These are phyloP conservation scores for Candida saitoana DNA, from an alignment of 805 yeast species.

Conservation along the genomic window DNA sequence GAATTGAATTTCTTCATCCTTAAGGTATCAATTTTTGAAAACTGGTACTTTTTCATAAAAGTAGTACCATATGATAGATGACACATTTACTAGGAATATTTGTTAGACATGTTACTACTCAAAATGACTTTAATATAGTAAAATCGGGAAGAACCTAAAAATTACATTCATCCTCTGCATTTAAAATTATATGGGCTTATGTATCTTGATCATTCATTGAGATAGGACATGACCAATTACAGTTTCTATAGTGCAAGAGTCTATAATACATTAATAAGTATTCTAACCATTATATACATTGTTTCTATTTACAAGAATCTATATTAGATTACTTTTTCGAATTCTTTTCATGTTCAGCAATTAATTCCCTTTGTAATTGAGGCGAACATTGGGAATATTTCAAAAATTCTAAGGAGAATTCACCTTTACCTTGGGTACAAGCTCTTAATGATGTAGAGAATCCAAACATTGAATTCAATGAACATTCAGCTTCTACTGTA, in stretches of 20 bases:
- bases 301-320: background rate
- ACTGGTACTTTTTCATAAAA: background rate
- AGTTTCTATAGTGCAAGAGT: too few relatives aligned
- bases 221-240: background rate
- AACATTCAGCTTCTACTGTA: constrained; percentile 89
- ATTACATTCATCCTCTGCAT: background rate
- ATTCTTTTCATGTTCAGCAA: constrained; percentile 59
- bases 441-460: constrained; percentile 95
- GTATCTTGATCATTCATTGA: background rate
- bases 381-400: constrained; percentile 88
- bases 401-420: constrained; percentile 90
- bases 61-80: background rate
- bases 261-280: too few relatives aligned
- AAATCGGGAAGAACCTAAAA: background rate
- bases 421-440: constrained; percentile 98
- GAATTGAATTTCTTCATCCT: background rate
- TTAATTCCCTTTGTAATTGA: constrained; percentile 84
- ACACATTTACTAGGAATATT: background rate
- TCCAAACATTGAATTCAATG: constrained; percentile 95
- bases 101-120: background rate
- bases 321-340: constrained; percentile 16
- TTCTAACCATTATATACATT: background rate
- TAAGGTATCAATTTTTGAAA: background rate
- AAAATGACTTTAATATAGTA: background rate
- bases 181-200: background rate